A percentile compares a stretch with the other conserved stretches of the same genome.
Evolutionary conservation across 2,329 filamentous ascomycete species (phyloP).

Genomic region (Botryosphaeria agaves): DNA sequence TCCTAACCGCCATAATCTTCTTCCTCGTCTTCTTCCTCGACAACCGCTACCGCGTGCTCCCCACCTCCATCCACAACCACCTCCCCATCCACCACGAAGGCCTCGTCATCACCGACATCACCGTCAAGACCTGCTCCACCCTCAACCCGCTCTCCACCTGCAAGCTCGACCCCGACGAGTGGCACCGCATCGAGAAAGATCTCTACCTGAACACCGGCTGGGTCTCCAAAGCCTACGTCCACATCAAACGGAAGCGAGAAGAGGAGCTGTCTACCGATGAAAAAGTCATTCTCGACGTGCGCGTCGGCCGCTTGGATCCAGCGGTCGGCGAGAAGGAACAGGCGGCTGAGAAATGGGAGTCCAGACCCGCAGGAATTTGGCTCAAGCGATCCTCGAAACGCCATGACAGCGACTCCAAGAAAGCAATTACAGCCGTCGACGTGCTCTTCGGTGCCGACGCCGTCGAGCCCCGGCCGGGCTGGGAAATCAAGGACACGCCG

Average conservation of each 20-base stretch:
- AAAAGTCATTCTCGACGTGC: constrained; percentile 63
- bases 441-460: constrained; percentile 83
- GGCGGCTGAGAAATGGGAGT: constrained; percentile 55
- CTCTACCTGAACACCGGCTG: constrained; percentile 62
- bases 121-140: constrained; percentile 56
- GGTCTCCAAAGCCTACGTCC: constrained; percentile 61
- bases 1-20: constrained; percentile 43
- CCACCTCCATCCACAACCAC: constrained; percentile 69
- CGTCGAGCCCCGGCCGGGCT: constrained; percentile 72
- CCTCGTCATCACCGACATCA: constrained; percentile 71
- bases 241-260: constrained; percentile 70
- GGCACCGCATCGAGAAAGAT: constrained; percentile 81
- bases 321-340: constrained; percentile 36
- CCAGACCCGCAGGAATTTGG: constrained; percentile 63
- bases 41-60: constrained; percentile 73
- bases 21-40: constrained; percentile 70
- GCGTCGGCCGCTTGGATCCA: constrained; percentile 57
- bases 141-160: constrained; percentile 58
- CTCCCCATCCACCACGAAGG: constrained; percentile 70
- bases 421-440: constrained; percentile 65
- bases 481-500: constrained; percentile 60
- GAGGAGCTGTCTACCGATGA: constrained; percentile 61
- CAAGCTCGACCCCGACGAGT: constrained; percentile 51
- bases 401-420: constrained; percentile 56
- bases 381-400: constrained; percentile 56